phyloP scores from a whole-genome alignment of 2,329 filamentous ascomycete genomes.

The Aspergillaceae sp. region DNA sequence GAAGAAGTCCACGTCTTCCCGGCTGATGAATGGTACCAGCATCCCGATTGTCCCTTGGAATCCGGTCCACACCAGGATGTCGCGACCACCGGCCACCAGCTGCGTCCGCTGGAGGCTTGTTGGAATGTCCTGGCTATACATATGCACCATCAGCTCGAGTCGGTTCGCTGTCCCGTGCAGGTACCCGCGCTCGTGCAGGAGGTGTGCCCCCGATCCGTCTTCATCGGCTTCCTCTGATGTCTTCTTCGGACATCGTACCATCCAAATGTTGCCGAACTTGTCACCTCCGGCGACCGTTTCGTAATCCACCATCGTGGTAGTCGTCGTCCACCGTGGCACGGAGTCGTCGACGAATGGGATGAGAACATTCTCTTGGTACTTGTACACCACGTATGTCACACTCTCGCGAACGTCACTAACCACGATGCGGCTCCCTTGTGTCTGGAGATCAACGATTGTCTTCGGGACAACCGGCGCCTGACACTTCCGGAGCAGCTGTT shows the following conservation, averaged over 20 bases:
- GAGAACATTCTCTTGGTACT: slow-evolving; percentile 79
- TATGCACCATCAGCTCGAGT: slow-evolving; percentile 76
- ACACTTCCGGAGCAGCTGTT: slow-evolving; percentile 83
- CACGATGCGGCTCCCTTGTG: slow-evolving; percentile 82
- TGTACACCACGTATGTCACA: slow-evolving; percentile 87
- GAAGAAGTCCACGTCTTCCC: slow-evolving; percentile 97
- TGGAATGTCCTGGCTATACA: slow-evolving; percentile 84
- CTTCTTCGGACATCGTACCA: slow-evolving; percentile 78
- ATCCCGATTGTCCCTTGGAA: slow-evolving; percentile 91
- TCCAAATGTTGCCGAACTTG: slow-evolving; percentile 95
- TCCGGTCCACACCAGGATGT: slow-evolving; percentile 87
- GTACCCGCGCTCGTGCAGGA: slow-evolving; percentile 84
- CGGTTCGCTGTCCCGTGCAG: slow-evolving; percentile 83
- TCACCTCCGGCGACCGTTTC: slow-evolving; percentile 91
- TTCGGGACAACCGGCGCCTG: slow-evolving; percentile 71
- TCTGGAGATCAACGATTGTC: slow-evolving; percentile 80
- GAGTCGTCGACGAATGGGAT: slow-evolving; percentile 92
- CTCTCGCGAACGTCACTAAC: slow-evolving; percentile 90
- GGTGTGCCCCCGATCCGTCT: slow-evolving; percentile 78
- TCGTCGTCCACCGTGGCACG: slow-evolving; percentile 81
- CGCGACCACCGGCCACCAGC: slow-evolving; percentile 82
- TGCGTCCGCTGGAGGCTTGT: slow-evolving; percentile 83
- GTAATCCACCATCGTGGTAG: slow-evolving; percentile 91
- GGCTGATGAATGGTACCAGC: slow-evolving; percentile 79
- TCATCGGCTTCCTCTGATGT: slow-evolving; percentile 86